A percentile compares a stretch with the other conserved stretches of the same genome.
Evolutionary conservation across 2,329 filamentous ascomycete species (phyloP).

Genomic region (Colletotrichum sp.): DNA sequence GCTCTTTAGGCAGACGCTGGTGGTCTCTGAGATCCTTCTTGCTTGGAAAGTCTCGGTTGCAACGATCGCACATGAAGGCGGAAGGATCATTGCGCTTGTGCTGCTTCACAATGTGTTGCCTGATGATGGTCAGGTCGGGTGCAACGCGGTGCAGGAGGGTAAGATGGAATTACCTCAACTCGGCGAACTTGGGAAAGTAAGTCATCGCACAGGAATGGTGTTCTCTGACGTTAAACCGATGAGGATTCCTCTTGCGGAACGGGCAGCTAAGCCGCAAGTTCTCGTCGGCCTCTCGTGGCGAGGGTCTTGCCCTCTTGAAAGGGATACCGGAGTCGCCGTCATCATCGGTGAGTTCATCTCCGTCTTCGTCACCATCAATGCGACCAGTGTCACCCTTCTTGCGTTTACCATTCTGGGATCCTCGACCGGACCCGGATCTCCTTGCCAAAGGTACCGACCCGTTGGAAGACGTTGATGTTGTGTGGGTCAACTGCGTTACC

Average conservation of each 20-base stretch:
- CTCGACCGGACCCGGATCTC: background rate
- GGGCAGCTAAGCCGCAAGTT: constrained; percentile 47
- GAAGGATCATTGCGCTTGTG: constrained; percentile 46
- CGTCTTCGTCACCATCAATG: constrained; percentile 31
- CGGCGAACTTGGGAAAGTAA: constrained; percentile 45
- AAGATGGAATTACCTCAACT: constrained; percentile 37
- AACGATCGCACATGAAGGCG: constrained; percentile 44
- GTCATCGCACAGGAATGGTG: constrained; percentile 49
- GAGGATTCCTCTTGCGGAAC: constrained; percentile 48
- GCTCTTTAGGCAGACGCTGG: constrained; percentile 42
- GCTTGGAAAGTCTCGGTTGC: constrained; percentile 41
- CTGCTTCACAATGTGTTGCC: constrained; percentile 48
- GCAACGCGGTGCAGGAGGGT: background rate
- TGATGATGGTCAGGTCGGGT: constrained; percentile 8
- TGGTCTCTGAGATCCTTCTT: constrained; percentile 44
- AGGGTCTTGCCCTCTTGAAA: constrained; percentile 34
- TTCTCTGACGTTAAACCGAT: constrained; percentile 50
- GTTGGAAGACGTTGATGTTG: constrained; percentile 34
- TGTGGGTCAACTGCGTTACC: constrained; percentile 31
- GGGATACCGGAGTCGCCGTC: constrained; percentile 31
- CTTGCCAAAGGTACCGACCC: background rate
- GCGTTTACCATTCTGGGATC: constrained; percentile 32
- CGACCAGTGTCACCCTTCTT: constrained; percentile 33
- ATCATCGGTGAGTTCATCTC: constrained; percentile 39
- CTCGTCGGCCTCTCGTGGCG: constrained; percentile 37